phyloP scores from a whole-genome alignment of 495 filamentous ascomycete species.

The Neurospora cerealis region DNA sequence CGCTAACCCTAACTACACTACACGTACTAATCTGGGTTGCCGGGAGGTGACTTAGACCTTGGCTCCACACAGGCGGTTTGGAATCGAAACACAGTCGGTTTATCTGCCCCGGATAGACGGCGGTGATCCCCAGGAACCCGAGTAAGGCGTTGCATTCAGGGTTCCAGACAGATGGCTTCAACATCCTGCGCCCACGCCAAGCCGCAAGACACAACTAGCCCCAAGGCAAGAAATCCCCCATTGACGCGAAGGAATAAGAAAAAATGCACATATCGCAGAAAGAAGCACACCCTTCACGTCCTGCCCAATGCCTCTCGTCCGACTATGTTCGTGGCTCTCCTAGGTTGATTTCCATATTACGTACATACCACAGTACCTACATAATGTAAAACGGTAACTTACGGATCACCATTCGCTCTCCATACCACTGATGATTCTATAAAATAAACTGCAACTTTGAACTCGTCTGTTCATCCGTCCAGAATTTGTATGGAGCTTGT shows the following conservation, averaged over 20 bases:
- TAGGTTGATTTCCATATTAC: neutral
- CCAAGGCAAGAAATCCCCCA: neutral
- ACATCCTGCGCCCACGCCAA: neutral
- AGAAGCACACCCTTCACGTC: neutral
- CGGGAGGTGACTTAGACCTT: too few relatives aligned
- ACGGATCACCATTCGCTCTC: neutral
- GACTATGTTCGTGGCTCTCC: neutral
- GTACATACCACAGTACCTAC: neutral
- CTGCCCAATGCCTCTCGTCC: neutral
- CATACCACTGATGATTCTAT: neutral
- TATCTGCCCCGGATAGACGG: neutral
- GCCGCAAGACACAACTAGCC: neutral
- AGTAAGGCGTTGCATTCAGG: neutral
- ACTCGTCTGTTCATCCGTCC: neutral
- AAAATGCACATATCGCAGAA: neutral
- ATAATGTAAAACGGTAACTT: neutral
- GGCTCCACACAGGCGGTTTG: neutral
- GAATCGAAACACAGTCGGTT: neutral
- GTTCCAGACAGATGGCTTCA: neutral
- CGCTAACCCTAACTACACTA: too few relatives aligned
- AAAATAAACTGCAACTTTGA: neutral
- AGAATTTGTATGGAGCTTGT: neutral
- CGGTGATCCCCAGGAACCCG: neutral
- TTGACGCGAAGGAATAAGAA: neutral
- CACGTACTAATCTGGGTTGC: too few relatives aligned